Base-by-base conservation (phyloP, 768 basidiomycete genomes). In the Mrakia frigida region DNA sequence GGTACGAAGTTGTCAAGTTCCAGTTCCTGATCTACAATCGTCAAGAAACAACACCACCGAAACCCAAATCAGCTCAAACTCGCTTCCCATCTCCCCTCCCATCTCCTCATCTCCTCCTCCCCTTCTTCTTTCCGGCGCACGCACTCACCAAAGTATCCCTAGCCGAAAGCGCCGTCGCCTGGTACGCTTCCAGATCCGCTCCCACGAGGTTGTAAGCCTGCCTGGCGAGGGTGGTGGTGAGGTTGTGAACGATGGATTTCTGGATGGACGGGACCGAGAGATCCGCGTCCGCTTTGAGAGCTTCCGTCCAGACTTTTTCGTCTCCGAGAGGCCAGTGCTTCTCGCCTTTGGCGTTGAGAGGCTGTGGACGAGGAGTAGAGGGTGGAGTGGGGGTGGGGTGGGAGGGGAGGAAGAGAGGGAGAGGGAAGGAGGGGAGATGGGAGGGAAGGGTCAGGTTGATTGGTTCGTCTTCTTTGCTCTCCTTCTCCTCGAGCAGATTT, bases 191-290 rank as follows among this genome's bases (percentile, higher is more conserved):
- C 59, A 82, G 82, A 21, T 82, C 82, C 86, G 90, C 90, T 28
- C 70, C 75, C 2, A 59, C 61, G 71, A 96, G 86, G 82, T 93
- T 98, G 86, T 92, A 92, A 2, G 94, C 88, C 82, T 94, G 93
- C 67, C 94, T 90, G 7, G 93, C 93, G 68, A 99, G 87, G 23
- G 93, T 92, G 0, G 94, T 83, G 6, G 82, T 83, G 74, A 73
- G 41, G 35, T 75, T 23, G 63, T 75, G 59, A 61, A 71, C 68
- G 63, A 67, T 46, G 37, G 52, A 43, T 21, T 69, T 53, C 25
- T 23, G 16, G 25, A 67, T 59, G 10, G 35, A 23, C 4, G 46
- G 56, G 9, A 39, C 39, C 2, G 23, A 41, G 50, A 52, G 65
- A 31, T 83, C 79, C 16, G 80, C 80, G 25, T 81, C 77, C 13